Evolutionary conservation across 257 asterid species (phyloP), one percentile per base, ranked within the genome.

Genomic region (Solanum chilense): DNA sequence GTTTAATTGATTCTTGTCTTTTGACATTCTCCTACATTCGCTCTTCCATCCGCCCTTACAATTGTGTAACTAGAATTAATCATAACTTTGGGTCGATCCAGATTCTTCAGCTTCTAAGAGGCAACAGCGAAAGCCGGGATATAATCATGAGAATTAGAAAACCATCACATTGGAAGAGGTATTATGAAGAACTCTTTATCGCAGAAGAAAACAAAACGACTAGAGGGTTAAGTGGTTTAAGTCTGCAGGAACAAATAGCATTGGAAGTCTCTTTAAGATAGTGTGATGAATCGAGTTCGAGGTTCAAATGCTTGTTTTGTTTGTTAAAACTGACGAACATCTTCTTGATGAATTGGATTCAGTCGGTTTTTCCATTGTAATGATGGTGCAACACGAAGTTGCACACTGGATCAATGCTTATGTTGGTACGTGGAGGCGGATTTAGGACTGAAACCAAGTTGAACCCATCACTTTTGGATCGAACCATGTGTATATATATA

Each of bases 131-230:
- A 74, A 97, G 99, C 92, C 85, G 92, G 23, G 98, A 97, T 49
- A 70, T 95, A 90, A 93, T 95, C 68, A 91, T 81, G 77, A 93
- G 93, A 86, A 88, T 94, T 83, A 95, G 93, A 81, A 94, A 92
- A 91, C 96, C 95, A 21, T 93, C 98, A 3, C 93, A 95, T 82
- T 95, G 98, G 99, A 95, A 93, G 91, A 94, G 90, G 90, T 94
- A 95, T 83, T 97, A 95, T 64, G 95, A 91, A 91, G 97, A 94
- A 90, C 94, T 97, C 20, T 95, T 97, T 88, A 92, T 93, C 60
- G 90, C 95, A 8, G 98, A 95, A 66, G 95, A 92, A 78, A 88
- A 90, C 91, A 84, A 90, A 86, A 64, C 31, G 52, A 85, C 39
- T 73, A 83, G 88, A 27, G 90, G 84, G 76, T 76, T 85, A 33